Conservation (phyloP, 2,329 filamentous ascomycete species). For the Penicillium sp. region DNA sequence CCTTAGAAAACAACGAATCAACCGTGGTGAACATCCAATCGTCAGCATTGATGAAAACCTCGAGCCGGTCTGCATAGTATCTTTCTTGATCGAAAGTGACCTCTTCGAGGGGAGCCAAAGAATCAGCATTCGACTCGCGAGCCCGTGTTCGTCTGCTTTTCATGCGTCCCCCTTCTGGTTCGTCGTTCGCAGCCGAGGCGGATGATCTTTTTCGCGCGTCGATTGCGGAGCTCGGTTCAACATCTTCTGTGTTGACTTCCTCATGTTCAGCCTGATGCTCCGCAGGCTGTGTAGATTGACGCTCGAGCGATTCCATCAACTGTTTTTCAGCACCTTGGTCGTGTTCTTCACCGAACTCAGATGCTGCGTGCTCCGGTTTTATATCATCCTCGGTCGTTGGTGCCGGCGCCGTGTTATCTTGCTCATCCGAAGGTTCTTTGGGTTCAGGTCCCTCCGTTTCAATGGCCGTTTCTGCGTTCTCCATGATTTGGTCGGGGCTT, state of each 20-base stretch:
- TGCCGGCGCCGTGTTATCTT: constrained; percentile 18
- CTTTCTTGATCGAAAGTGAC: constrained; percentile 55
- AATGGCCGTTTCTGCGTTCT: constrained; percentile 14
- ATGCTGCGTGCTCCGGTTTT: constrained; percentile 8
- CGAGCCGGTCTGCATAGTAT: constrained; percentile 58
- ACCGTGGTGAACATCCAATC: constrained; percentile 59
- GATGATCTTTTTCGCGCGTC: constrained; percentile 61
- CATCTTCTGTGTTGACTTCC: constrained; percentile 27
- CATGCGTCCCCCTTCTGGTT: constrained; percentile 58
- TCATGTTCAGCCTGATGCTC: constrained; percentile 26
- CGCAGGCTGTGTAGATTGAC: constrained; percentile 27
- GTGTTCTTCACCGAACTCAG: constrained; percentile 31
- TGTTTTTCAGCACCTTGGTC: constrained; percentile 41
- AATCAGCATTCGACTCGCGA: constrained; percentile 58
- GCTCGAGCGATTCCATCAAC: constrained; percentile 39
- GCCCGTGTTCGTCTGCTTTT: constrained; percentile 64
- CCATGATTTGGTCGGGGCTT: constrained; percentile 15
- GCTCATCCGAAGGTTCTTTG: constrained; percentile 13
- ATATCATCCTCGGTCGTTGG: constrained; percentile 15
- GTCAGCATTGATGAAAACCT: constrained; percentile 57
- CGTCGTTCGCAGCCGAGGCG: constrained; percentile 60
- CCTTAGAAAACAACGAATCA: constrained; percentile 53
- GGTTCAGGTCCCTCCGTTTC: constrained; percentile 10
- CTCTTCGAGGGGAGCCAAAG: constrained; percentile 47
- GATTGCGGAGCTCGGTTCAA: constrained; percentile 38